Base-by-base conservation (phyloP, 2,329 filamentous ascomycete genomes). In the Huntiella bhutanensis region DNA sequence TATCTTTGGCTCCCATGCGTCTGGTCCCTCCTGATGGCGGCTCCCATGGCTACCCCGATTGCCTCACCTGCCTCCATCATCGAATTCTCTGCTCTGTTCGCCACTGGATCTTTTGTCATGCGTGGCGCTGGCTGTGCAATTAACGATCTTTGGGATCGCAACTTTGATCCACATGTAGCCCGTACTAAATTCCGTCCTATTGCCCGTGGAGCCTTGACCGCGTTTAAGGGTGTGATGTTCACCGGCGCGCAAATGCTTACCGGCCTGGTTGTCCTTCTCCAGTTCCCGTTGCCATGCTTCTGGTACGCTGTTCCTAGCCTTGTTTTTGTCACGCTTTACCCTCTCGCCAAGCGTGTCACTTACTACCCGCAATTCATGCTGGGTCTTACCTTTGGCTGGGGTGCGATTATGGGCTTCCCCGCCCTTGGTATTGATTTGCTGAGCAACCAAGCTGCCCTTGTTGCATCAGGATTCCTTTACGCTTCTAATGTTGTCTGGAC, bases 121-220 rank as follows among this genome's bases (percentile, higher is more conserved):
- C 80, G 86, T 51, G 82, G 86, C 42, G 83, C 84, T 15, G 84
- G 84, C 44, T 93, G 86, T 60, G 81, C 81, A 13, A 85, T 92
- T 63, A 93, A 93, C 58, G 86, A 94, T 58, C 74, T 92, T 43
- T 87, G 84, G 81, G 86, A 93, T 60, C 75, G 83, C 46, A 82
- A 91, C 54, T 76, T 93, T 12, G 86, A 94, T 60, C 79, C 81
- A 5, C 73, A 85, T 52, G 85, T 93, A 11, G 63, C 71, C 1
- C 73, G 86, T 41, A 92, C 83, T 4, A 73, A 79, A 11, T 66
- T 84, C 32, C 77, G 86, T 12, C 86, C 86, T 3, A 81, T 94
- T 51, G 84, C 86, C 1, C 74, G 86, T 10, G 72, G 81, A 33
- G 85, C 85, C 45, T 65, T 93, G 43, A 78, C 75, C 2, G 81